Evolutionary conservation across 768 basidiomycete species (phyloP).

Genomic region (Phylloporus sp.): DNA sequence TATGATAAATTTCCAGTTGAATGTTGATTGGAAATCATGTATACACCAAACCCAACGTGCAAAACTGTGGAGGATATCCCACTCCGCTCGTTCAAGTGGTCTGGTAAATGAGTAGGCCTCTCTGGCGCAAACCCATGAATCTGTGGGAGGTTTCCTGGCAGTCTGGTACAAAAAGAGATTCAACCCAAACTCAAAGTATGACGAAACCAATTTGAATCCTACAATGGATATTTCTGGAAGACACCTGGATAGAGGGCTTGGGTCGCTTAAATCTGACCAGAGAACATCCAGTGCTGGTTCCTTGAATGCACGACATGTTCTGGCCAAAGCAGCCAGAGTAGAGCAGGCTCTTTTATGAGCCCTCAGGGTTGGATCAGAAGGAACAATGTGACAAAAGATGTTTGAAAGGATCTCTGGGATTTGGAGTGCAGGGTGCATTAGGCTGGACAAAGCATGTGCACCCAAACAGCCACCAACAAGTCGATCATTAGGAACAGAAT

Average conservation of each 20-base stretch:
- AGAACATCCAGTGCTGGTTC: slow-evolving; percentile 6
- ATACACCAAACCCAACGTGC: slow-evolving; percentile 1
- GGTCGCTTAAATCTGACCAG: slow-evolving; percentile 2
- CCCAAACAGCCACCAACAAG: no score
- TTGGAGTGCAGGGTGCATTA: slow-evolving; percentile 7
- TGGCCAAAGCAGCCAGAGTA: not conserved
- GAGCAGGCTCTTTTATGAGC: not conserved
- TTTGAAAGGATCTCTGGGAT: slow-evolving; percentile 1
- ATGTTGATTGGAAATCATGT: not conserved
- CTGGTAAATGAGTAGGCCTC: not conserved
- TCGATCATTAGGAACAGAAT: no score
- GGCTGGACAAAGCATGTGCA: no score
- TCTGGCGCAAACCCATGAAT: no score
- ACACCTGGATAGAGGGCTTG: not conserved
- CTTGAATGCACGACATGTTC: slow-evolving; percentile 3
- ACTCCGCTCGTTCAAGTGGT: not conserved
- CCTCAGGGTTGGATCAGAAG: not conserved
- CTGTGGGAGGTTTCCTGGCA: no score
- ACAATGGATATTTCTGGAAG: not conserved
- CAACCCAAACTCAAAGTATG: not conserved
- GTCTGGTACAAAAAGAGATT: not conserved
- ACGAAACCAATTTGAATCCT: not conserved
- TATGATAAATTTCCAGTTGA: not conserved
- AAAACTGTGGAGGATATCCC: slow-evolving; percentile 4
- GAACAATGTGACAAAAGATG: not conserved